These are phyloP conservation scores for Podila horticola DNA, from an alignment of 192 early-diverging fungal species.

Conservation along the genomic window DNA sequence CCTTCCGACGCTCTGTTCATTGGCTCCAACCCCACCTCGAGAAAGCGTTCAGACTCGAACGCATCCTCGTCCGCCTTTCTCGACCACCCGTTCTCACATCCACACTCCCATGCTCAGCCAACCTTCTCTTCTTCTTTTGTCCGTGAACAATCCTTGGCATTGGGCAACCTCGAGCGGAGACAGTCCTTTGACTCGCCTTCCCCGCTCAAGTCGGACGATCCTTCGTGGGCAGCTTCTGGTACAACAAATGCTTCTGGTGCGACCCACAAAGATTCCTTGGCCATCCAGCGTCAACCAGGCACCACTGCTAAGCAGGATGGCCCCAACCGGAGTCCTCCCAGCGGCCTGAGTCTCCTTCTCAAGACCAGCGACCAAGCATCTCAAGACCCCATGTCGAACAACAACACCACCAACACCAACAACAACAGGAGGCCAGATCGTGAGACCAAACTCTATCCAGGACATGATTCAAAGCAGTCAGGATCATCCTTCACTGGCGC, in stretches of 20 bases:
- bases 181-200: conserved; percentile 24
- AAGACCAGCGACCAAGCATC: conserved; percentile 26
- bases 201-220: background rate
- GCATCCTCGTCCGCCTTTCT: conserved; percentile 9
- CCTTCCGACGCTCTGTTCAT: background rate
- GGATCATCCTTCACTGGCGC: background rate
- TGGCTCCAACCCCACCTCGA: background rate
- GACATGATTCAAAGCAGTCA: background rate
- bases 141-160: conserved; percentile 48
- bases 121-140: conserved; percentile 36
- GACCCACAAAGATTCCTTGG: background rate
- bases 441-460: too few relatives aligned
- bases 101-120: conserved; percentile 16
- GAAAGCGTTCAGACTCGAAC: conserved; percentile 32
- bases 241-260: background rate
- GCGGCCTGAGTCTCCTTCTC: conserved; percentile 43
- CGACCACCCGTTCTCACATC: conserved; percentile 29
- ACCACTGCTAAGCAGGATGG: conserved; percentile 4
- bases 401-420: conserved; percentile 1
- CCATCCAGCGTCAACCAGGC: conserved; percentile 1
- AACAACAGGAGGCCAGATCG: background rate
- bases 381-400: conserved; percentile 4
- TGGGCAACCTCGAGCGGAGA: conserved; percentile 39
- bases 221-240: conserved; percentile 11
- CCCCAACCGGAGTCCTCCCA: conserved; percentile 28